phyloP scores from a whole-genome alignment of 257 asterid species.

The Apocynum venetum region DNA sequence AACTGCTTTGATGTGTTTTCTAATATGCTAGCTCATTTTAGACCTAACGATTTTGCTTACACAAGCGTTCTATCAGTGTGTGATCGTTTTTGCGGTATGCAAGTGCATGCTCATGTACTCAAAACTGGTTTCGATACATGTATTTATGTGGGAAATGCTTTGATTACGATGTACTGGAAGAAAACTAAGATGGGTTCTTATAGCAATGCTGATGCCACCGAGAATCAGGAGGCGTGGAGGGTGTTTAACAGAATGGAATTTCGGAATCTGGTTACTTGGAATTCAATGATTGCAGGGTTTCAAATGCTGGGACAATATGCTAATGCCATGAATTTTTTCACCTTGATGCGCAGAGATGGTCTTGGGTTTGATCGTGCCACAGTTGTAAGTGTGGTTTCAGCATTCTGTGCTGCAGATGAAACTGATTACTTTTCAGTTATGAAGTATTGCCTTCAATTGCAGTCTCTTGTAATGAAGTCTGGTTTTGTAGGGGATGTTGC shows the following conservation, averaged over 20 bases:
- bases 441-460: slow-evolving; percentile 54
- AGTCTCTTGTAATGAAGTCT: slow-evolving; percentile 46
- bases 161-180: slow-evolving; percentile 69
- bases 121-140: slow-evolving; percentile 57
- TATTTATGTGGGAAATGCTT: slow-evolving; percentile 80
- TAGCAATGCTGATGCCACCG: background rate
- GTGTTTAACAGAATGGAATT: slow-evolving; percentile 47
- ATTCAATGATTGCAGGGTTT: slow-evolving; percentile 67
- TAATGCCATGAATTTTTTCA: slow-evolving; percentile 43
- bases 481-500: slow-evolving; percentile 50
- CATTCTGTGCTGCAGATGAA: slow-evolving; percentile 29
- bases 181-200: slow-evolving; percentile 12
- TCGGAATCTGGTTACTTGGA: slow-evolving; percentile 63
- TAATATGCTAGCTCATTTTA: slow-evolving; percentile 38
- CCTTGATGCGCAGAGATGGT: slow-evolving; percentile 47
- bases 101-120: slow-evolving; percentile 55
- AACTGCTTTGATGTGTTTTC: slow-evolving; percentile 51
- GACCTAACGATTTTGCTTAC: slow-evolving; percentile 75
- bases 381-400: slow-evolving; percentile 51
- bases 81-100: slow-evolving; percentile 54
- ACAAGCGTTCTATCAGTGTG: slow-evolving; percentile 65
- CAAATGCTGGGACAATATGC: slow-evolving; percentile 36
- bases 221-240: slow-evolving; percentile 50
- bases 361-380: slow-evolving; percentile 57
- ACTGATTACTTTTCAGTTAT: slow-evolving; percentile 26